A percentile compares a stretch with the other conserved stretches of the same genome.
Evolutionary conservation across 495 filamentous ascomycete species (phyloP).

Genomic region (Haplographium delicatum): DNA sequence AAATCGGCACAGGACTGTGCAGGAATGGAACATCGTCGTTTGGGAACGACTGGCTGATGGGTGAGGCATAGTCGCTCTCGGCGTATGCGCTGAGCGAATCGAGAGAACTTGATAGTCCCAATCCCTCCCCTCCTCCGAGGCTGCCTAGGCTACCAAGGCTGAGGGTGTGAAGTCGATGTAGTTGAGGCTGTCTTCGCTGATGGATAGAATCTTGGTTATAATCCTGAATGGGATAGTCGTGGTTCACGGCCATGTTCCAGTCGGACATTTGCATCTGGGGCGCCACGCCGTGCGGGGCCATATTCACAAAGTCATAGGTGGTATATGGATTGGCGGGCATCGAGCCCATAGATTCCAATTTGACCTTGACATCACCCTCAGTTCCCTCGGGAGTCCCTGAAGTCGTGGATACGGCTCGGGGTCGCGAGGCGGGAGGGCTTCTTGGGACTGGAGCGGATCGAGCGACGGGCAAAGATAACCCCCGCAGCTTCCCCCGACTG

Average conservation of each 20-base stretch:
- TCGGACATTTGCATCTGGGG: conserved; percentile 19
- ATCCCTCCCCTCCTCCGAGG: conserved; percentile 15
- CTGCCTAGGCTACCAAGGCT: no score
- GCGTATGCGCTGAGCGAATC: conserved; percentile 41
- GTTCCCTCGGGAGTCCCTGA: conserved; percentile 14
- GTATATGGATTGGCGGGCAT: conserved; percentile 26
- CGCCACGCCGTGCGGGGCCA: conserved; percentile 33
- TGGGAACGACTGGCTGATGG: conserved; percentile 43
- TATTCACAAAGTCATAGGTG: conserved; percentile 47
- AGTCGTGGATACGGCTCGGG: conserved; percentile 19
- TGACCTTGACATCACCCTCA: conserved; percentile 23
- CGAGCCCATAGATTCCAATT: conserved; percentile 16
- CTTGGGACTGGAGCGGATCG: conserved; percentile 56
- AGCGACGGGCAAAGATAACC: conserved; percentile 78
- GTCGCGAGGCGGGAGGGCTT: conserved; percentile 17
- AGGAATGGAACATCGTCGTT: conserved; percentile 45
- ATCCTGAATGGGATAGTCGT: conserved; percentile 21
- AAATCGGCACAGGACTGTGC: conserved; percentile 47
- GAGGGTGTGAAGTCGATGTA: conserved; percentile 24
- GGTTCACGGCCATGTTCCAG: conserved; percentile 21
- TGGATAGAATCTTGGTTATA: conserved; percentile 18
- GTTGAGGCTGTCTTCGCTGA: conserved; percentile 23
- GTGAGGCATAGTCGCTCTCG: conserved; percentile 51
- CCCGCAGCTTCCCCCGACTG: conserved; percentile 90
- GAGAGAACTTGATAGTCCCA: conserved; percentile 38